These are phyloP conservation scores for Pythium grandisporangium DNA, from an alignment of 352 stramenopile genomes.

Conservation along the genomic window DNA sequence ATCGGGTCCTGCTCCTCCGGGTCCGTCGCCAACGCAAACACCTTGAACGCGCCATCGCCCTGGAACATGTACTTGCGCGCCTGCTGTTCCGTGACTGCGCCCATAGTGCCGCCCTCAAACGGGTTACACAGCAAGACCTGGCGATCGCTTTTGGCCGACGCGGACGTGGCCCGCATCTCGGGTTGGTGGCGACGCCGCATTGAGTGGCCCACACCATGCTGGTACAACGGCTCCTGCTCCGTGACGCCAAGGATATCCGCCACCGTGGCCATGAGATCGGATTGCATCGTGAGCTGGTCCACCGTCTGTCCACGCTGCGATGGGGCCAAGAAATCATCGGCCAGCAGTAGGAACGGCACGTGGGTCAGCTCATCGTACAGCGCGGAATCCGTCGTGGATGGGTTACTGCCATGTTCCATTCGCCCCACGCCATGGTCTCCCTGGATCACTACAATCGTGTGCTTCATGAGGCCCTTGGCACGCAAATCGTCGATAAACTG, in stretches of 20 bases:
- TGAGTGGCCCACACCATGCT: constrained; percentile 61
- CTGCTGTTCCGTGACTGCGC: constrained; percentile 47
- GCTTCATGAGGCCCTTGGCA: constrained; percentile 49
- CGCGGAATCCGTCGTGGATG: constrained; percentile 44
- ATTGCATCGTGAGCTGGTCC: constrained; percentile 58
- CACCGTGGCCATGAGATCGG: constrained; percentile 64
- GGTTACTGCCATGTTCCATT: constrained; percentile 64
- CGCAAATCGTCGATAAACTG: constrained; percentile 43
- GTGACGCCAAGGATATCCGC: constrained; percentile 51
- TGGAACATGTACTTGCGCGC: constrained; percentile 80
- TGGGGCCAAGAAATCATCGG: constrained; percentile 45
- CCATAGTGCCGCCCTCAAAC: constrained; percentile 62
- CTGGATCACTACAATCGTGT: constrained; percentile 65
- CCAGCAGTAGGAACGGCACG: constrained; percentile 56
- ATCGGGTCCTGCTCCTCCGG: constrained; percentile 39
- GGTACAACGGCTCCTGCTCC: constrained; percentile 32
- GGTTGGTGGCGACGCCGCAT: constrained; percentile 40
- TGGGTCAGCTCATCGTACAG: constrained; percentile 55
- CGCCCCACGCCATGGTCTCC: constrained; percentile 59
- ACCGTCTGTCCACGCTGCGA: constrained; percentile 34
- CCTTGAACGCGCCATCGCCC: constrained; percentile 49
- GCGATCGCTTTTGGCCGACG: constrained; percentile 5
- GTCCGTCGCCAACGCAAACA: constrained; percentile 44
- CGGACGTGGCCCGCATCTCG: constrained; percentile 4
- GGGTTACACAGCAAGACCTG: constrained; percentile 59